Percentiles rank a stretch among this genome's conserved stretches.
Evolutionary conservation across 2,329 filamentous ascomycete genomes (phyloP).

Genomic region (Xenoacremonium recifei): DNA sequence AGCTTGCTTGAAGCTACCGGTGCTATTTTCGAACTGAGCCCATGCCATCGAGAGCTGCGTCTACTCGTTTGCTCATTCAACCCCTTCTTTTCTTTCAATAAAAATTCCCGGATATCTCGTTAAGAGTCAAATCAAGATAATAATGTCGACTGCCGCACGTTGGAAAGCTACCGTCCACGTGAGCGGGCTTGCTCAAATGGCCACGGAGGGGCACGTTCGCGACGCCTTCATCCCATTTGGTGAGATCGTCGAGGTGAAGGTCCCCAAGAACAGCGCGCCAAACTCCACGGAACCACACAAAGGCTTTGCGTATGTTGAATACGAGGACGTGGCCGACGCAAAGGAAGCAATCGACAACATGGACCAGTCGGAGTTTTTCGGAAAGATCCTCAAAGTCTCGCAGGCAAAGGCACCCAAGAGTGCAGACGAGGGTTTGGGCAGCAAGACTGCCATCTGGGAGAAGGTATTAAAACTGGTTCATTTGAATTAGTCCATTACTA

Average conservation of each 20-base stretch:
- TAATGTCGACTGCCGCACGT: slow-evolving; percentile 78
- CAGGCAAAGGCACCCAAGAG: slow-evolving; percentile 91
- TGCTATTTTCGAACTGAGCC: too few relatives aligned
- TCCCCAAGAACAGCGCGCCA: slow-evolving; percentile 83
- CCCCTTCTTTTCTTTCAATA: too few relatives aligned
- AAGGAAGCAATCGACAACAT: slow-evolving; percentile 98
- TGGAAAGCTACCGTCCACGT: slow-evolving; percentile 93
- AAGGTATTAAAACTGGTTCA: too few relatives aligned
- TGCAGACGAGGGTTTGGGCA: slow-evolving; percentile 81
- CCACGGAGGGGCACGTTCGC: slow-evolving; percentile 73
- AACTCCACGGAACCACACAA: slow-evolving; percentile 78
- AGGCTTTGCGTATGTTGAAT: slow-evolving; percentile 97
- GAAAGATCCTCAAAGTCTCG: slow-evolving; percentile 87
- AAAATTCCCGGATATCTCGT: too few relatives aligned
- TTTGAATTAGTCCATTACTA: slow-evolving; percentile 13
- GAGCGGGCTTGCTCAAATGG: slow-evolving; percentile 78
- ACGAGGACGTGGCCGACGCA: slow-evolving; percentile 80
- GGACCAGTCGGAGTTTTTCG: slow-evolving; percentile 95
- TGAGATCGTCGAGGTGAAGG: slow-evolving; percentile 85
- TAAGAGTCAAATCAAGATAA: too few relatives aligned
- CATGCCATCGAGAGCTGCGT: too few relatives aligned
- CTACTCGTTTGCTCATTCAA: too few relatives aligned
- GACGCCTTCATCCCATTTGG: slow-evolving; percentile 97
- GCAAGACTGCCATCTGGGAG: slow-evolving; percentile 94
- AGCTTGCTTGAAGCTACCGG: too few relatives aligned